Evolutionary conservation across 805 yeast genomes (phyloP), one percentile per base, ranked within the genome.

Genomic region (Kodamaea neixiangensis): DNA sequence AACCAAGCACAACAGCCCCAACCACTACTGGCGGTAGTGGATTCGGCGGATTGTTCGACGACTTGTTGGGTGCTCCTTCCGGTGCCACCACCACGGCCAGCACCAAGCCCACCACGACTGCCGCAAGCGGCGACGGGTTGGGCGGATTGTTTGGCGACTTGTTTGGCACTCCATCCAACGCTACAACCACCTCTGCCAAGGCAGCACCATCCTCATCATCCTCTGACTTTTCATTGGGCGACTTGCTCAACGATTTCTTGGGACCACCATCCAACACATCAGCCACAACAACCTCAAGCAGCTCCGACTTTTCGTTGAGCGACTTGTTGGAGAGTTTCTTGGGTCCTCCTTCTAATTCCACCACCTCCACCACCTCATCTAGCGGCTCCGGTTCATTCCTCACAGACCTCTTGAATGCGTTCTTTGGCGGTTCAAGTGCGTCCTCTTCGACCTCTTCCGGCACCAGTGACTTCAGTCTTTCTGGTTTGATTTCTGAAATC

Each of bases 351-450:
- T 42, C 46, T 18, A 44, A 47, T 39, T 31, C 51, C 19, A 49
- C 58, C 39, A 48, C 50, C 18, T 18, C 56, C 15, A 43, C 58
- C n/a, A 41, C 48, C 7, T 34, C 55, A 7, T 37, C 54, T 25
- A 44, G 55, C 9, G 21, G 50, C 15, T 56, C 55, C 44, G 54
- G 55, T 15, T 18, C 40, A 21, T 22, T 58, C 13, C 53, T 60
- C 20, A 54, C 52, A 20, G 58, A 52, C 20, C 43, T 49, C n/a
- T 39, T 60, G 19, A 50, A 51, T 31, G 55, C 52, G 15, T 53
- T 58, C 48, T 54, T 58, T 40, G 59, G 59, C 29, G 50, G 52
- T 20, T 47, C 50, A 14, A 40, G 46, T 15, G 21, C 51, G n/a
- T 17, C 55, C 10, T 39, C 60, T 7, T 31, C 37, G 5, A 46